These are phyloP conservation scores for Trametes cingulata DNA, from an alignment of 768 basidiomycete species.

Conservation along the genomic window DNA sequence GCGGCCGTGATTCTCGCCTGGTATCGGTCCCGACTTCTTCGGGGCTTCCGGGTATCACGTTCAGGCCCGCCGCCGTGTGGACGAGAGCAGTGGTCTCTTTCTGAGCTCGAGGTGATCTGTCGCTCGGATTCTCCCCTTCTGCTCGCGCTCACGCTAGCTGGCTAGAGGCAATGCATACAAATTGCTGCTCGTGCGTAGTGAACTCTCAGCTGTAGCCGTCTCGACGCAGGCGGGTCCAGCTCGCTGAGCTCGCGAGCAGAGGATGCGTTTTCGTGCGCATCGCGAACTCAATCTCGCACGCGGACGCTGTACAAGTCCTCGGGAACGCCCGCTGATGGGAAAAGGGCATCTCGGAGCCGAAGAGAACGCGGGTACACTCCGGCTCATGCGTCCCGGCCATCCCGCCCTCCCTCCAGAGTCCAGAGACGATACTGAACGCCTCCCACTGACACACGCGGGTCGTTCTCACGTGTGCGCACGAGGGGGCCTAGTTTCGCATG, in stretches of 20 bases:
- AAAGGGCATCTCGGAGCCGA: background rate
- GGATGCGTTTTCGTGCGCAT: background rate
- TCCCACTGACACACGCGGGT: background rate
- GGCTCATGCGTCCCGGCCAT: background rate
- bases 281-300: background rate
- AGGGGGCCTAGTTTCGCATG: background rate
- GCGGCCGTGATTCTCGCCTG: background rate
- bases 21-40: background rate
- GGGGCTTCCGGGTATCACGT: background rate
- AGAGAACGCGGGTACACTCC: background rate
- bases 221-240: too few relatives aligned
- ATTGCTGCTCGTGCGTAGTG: too few relatives aligned
- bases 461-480: background rate
- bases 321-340: background rate
- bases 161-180: too few relatives aligned
- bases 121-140: too few relatives aligned
- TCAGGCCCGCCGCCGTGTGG: background rate
- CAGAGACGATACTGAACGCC: background rate
- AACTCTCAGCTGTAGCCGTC: too few relatives aligned
- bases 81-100: background rate
- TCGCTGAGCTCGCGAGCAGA: too few relatives aligned
- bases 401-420: background rate
- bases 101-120: background rate
- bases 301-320: background rate
- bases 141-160: too few relatives aligned